Percentiles rank a stretch among this genome's conserved stretches.
Conservation (phyloP, 1,284 basidiomycete species). For the Microbotryum saponariae region DNA sequence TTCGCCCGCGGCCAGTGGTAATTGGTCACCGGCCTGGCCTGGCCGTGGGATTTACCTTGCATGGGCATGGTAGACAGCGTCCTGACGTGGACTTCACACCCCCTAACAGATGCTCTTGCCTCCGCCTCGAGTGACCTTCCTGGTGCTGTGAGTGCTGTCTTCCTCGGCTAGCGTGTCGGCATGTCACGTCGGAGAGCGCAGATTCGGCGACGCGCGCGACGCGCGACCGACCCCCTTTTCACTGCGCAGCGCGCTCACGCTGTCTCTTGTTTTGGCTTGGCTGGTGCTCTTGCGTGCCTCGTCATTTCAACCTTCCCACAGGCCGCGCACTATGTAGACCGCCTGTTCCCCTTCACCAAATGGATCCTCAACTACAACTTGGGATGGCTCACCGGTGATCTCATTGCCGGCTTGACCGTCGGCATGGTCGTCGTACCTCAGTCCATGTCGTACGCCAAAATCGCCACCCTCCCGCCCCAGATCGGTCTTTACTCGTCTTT, state of each 20-base stretch:
- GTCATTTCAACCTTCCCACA: background rate
- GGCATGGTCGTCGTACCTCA: conserved; percentile 29
- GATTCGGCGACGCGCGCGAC: background rate
- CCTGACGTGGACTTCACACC: no score
- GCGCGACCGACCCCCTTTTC: background rate
- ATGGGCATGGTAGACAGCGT: no score
- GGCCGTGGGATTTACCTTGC: no score
- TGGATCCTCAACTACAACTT: conserved; percentile 43
- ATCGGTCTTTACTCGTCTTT: conserved; percentile 96
- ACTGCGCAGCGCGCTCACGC: no score
- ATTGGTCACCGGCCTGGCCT: no score
- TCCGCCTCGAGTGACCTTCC: background rate
- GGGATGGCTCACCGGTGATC: conserved; percentile 40
- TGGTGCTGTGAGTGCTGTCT: background rate
- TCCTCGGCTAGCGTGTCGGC: conserved; percentile 1
- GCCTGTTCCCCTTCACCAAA: conserved; percentile 40
- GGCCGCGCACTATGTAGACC: conserved; percentile 33
- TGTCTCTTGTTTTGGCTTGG: no score
- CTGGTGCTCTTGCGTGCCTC: background rate
- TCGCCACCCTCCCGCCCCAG: conserved; percentile 75
- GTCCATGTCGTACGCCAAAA: conserved; percentile 50
- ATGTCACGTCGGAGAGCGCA: background rate
- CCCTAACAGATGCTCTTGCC: no score
- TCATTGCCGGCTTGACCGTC: conserved; percentile 38
- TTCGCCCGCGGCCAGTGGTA: background rate